Evolutionary conservation across 345 rosid species (phyloP), one percentile per base, ranked within the genome.

Genomic region (Lepidium aucheri): DNA sequence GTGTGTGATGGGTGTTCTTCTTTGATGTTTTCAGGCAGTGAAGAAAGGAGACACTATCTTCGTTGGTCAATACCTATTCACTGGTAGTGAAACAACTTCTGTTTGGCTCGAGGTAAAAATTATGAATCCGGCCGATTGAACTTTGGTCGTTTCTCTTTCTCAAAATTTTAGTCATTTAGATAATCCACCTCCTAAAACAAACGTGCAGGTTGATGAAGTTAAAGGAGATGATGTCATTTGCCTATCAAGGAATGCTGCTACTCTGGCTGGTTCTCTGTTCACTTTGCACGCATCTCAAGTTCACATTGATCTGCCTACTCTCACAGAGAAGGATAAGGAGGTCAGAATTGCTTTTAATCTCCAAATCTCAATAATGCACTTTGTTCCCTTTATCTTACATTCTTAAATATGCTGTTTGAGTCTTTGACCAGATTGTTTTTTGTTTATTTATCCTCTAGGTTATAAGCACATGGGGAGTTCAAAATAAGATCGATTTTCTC

Each of bases 1-100:
- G 6, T 3, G 16, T 42, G 28, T 67, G 60, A 42, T 64, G 52
- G 35, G 38, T 38, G 45, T 49, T 64, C 1, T 0, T 64, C 28
- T 60, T 60, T 78, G 70, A 53, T 63, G 74, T 78, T 79, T 74
- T 60, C 83, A 90, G 97, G 86, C 91, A 17, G 97, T 94, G 69
- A 94, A 90, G 67, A 78, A 76, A 26, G 97, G 99, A 57, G 99
- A 94, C 76, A 94, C 99, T 68, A 88, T 90, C 75, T 94, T 90
- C 67, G 58, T 86, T 45, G 99, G 99, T 41, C 99, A 90, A 20
- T 88, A 94, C 84, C 77, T 90, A 34, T 94, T 94, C 82, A 88
- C 99, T 41, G 97, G 99, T 51, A 90, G 96, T 79, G 99, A 94
- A 81, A 88, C 97, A 54, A 90, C 97, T 65, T 90, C 99, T 46